Evolutionary conservation across 148 eudicot genomes (phyloP).

Genomic region (Dianthus caryophyllus): DNA sequence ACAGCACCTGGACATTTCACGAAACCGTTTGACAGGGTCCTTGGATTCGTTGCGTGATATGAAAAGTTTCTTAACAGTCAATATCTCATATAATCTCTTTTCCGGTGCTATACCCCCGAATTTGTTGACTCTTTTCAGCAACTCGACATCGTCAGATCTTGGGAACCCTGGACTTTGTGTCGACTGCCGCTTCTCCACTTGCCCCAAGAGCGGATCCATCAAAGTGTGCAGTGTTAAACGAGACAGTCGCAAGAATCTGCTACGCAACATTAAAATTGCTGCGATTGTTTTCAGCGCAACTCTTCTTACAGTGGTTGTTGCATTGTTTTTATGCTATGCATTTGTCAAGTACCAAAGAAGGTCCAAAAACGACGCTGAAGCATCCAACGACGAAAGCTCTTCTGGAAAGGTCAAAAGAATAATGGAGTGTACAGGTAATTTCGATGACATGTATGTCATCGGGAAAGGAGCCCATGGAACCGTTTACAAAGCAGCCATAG

Average conservation of each 20-base stretch:
- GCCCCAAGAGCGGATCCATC: slow-evolving; percentile 25
- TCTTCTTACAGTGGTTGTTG: slow-evolving; percentile 28
- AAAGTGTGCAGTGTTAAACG: slow-evolving; percentile 30
- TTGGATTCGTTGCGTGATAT: slow-evolving; percentile 36
- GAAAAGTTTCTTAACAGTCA: slow-evolving; percentile 33
- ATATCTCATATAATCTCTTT: slow-evolving; percentile 59
- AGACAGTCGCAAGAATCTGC: slow-evolving; percentile 16
- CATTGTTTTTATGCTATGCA: slow-evolving; percentile 32
- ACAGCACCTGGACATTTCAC: slow-evolving; percentile 50
- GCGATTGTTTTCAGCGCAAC: slow-evolving; percentile 45
- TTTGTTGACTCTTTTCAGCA: slow-evolving; percentile 33
- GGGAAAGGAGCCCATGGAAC: slow-evolving; percentile 89
- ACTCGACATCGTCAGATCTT: slow-evolving; percentile 43
- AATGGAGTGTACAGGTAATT: slow-evolving; percentile 58
- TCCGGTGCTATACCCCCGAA: slow-evolving; percentile 51
- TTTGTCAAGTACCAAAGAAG: slow-evolving; percentile 21
- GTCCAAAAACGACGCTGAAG: slow-evolving; percentile 24
- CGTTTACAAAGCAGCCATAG: slow-evolving; percentile 60
- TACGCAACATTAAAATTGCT: slow-evolving; percentile 29
- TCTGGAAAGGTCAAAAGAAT: slow-evolving; percentile 40
- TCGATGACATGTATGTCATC: slow-evolving; percentile 48
- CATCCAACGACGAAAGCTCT: slow-evolving; percentile 38
- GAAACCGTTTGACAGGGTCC: slow-evolving; percentile 54
- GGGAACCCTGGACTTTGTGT: slow-evolving; percentile 56
- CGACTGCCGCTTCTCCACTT: slow-evolving; percentile 29